Conservation (phyloP, 2,329 filamentous ascomycete species). For the Bipolaris gigantea region DNA sequence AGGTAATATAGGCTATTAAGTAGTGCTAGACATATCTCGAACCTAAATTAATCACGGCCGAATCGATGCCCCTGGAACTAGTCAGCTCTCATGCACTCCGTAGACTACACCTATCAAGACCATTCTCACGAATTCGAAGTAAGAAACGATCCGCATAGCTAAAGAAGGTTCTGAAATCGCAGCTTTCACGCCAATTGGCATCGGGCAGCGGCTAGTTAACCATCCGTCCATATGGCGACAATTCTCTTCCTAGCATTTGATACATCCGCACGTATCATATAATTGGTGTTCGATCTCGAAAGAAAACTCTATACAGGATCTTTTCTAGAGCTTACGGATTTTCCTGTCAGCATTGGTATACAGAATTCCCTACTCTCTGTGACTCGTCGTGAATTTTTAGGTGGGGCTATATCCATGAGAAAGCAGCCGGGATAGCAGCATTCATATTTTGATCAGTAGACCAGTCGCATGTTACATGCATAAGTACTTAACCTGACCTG, state of each 20-base stretch:
- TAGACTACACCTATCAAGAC: not conserved
- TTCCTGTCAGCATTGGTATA: not conserved
- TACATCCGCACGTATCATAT: not conserved
- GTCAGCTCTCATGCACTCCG: not conserved
- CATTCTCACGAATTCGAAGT: not conserved
- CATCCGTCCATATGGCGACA: not conserved
- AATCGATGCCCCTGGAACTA: not conserved
- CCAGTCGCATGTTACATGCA: not conserved
- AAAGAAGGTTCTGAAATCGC: not conserved
- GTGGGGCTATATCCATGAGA: not conserved
- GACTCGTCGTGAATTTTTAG: not conserved
- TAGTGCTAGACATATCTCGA: not conserved
- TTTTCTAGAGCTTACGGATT: not conserved
- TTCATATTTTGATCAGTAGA: not conserved
- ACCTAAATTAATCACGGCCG: not conserved
- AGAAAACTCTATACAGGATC: not conserved
- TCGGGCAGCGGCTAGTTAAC: not conserved
- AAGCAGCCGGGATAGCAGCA: too few relatives aligned
- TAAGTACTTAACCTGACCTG: not conserved
- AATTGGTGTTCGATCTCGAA: not conserved
- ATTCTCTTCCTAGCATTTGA: not conserved
- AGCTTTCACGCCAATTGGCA: not conserved
- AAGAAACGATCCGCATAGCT: not conserved
- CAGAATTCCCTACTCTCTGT: not conserved
- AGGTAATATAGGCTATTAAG: not conserved